Evolutionary conservation across 2,329 filamentous ascomycete species (phyloP), one percentile per base, ranked within the genome.

Genomic region (Nemania bipapillata): DNA sequence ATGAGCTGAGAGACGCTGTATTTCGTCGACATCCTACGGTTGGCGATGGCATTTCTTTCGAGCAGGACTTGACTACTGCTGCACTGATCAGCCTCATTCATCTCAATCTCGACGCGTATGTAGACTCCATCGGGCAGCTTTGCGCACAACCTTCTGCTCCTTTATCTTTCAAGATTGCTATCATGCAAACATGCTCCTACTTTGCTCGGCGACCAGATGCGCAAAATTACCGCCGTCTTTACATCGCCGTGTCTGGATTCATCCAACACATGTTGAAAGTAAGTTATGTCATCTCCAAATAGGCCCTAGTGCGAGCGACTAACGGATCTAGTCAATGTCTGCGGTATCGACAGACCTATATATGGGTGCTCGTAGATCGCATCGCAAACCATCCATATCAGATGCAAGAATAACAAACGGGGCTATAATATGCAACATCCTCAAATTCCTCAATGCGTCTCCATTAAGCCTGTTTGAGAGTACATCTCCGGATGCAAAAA

Each of bases 71-170:
- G 74, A 88, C 90, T 79, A 90, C 89, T 17, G 88, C 88, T 42
- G 86, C 89, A 3, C 90, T 91, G 75, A 88, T 91, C 64, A 89
- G 87, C 76, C 80, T 91, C 47, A 83, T 86, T 12, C 86, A 91
- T 72, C 80, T 92, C 40, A 88, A 87, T 74, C 85, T 89, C 63
- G 87, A 90, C 56, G 82, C 83, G 61, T 86, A 85, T 66, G 82
- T 89, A 56, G 86, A 87, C 50, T 84, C 83, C 24, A 82, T 92
- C 15, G 82, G 86, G 3, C 84, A 86, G 54, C 80, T 81, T 8
- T 91, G 89, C 70, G 83, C 91, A 54, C 82, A 85, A 40, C 78
- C 85, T n/a, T 83, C 82, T 62, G 82, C 89, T 1, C 88, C 89
- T 8, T 80, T 83, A 60, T 83, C 81, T 60, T 91, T 90, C 78